Conservation (phyloP, 1,139 yeast species). For the Yarrowia galli region DNA sequence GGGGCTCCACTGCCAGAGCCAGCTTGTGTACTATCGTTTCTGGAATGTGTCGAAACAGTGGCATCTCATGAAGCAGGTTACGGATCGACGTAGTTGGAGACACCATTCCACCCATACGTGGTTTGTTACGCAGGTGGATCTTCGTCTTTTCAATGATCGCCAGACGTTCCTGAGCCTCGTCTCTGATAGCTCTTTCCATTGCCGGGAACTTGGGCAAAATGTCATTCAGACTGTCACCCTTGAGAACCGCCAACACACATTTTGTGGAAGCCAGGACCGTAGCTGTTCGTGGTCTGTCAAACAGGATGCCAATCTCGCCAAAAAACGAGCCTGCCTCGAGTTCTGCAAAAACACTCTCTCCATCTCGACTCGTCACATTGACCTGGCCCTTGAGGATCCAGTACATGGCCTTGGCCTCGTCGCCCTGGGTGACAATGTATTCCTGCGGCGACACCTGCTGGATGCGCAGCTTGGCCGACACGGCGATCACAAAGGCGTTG, state of each 20-base stretch:
- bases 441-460: slow-evolving; percentile 71
- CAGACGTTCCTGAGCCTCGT: slow-evolving; percentile 78
- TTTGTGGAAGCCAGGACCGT: slow-evolving; percentile 75
- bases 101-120: slow-evolving; percentile 14
- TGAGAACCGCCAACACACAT: slow-evolving; percentile 71
- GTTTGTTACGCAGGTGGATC: slow-evolving; percentile 43
- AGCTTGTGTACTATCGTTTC: slow-evolving; percentile 65
- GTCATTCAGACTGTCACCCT: slow-evolving; percentile 65
- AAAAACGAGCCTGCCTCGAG: slow-evolving; percentile 72
- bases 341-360: slow-evolving; percentile 76
- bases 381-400: slow-evolving; percentile 81
- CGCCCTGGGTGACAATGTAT: slow-evolving; percentile 72
- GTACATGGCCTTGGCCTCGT: slow-evolving; percentile 78
- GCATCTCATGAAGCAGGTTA: slow-evolving; percentile 63
- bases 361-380: slow-evolving; percentile 75
- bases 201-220: slow-evolving; percentile 68
- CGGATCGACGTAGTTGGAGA: slow-evolving; percentile 51
- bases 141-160: slow-evolving; percentile 71
- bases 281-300: slow-evolving; percentile 78
- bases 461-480: slow-evolving; percentile 64
- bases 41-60: slow-evolving; percentile 66
- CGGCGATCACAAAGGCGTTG: slow-evolving; percentile 63
- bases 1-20: slow-evolving; percentile 68
- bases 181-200: slow-evolving; percentile 72
- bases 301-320: slow-evolving; percentile 80